Conservation (phyloP, 140 eudicot genomes). For the Cichorium intybus region DNA sequence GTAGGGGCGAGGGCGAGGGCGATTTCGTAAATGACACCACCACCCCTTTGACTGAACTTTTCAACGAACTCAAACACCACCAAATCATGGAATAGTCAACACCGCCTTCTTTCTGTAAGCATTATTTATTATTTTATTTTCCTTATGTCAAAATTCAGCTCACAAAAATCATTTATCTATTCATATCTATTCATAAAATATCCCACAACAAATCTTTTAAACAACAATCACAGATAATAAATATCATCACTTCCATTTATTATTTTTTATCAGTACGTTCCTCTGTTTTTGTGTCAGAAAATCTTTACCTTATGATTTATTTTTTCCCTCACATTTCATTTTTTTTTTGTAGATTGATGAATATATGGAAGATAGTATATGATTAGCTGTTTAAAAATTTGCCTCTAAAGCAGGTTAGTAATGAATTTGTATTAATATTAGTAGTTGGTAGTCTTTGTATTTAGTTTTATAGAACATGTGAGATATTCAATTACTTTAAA, state of each 20-base stretch:
- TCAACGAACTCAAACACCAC: constrained; percentile 49
- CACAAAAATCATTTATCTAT: no score
- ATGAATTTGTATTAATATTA: constrained; percentile 24
- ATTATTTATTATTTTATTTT: constrained; percentile 1
- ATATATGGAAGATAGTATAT: constrained; percentile 1
- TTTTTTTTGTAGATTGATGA: constrained; percentile 1
- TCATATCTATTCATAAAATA: no score
- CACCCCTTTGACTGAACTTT: constrained; percentile 37
- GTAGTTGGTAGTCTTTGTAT: constrained; percentile 29
- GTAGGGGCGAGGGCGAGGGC: constrained; percentile 30
- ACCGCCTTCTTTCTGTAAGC: constrained; percentile 14
- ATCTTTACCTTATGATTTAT: no score
- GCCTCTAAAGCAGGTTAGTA: constrained; percentile 23
- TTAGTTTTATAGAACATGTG: constrained; percentile 29
- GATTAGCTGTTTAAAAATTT: constrained; percentile 2
- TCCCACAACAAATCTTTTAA: no score
- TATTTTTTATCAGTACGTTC: no score
- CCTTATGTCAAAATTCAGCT: no score
- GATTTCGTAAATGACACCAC: constrained; percentile 35
- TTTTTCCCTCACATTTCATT: neutral
- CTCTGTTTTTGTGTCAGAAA: no score
- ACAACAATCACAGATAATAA: no score
- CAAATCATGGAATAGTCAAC: constrained; percentile 45
- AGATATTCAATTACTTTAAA: constrained; percentile 29
- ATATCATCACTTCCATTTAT: no score